Evolutionary conservation across 257 asterid species (phyloP), one percentile per base, ranked within the genome.

Genomic region (Leonotis leonurus): DNA sequence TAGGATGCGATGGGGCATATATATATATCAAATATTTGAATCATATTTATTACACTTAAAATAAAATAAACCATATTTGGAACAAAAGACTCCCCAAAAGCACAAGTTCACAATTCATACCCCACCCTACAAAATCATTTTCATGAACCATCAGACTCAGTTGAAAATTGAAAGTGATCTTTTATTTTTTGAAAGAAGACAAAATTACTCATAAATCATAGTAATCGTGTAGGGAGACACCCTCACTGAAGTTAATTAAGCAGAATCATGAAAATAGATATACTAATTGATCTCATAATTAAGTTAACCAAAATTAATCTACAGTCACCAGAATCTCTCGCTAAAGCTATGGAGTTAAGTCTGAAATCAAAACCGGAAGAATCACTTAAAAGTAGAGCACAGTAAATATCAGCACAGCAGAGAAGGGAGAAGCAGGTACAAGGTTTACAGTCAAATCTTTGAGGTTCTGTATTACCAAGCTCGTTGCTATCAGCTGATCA

Each of bases 291-390:
- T 36, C 24, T 60, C 55, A 43, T 46, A 29, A 37, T 39, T 56
- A 30, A 29, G 37, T 7, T 7, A 46, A 22, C 37, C 24, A 33
- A 46, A 37, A 40, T 67, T n/a, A 40, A 62, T 48, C 55, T 62
- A 61, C 58, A 62, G 18, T 33, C 67, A 37, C 53, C 51, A 60
- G 27, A 39, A 39, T 37, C 44, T 45, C 62, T 21, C 14, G 29
- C 16, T 33, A 48, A 10, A 49, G 35, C 71, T 30, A 60, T 3
- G 51, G 51, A 48, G 20, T 21, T 48, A 1, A 11, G 27, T 22
- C 17, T 12, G 16, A 45, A 7, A 8, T 26, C 25, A 40, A 25
- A 8, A 22, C 24, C 24, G 16, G 29, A 60, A 49, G 39, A 21
- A 37, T 25, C 22, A 53, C 32, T 69, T 40, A 30, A 40, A 58